Percentiles rank a stretch among this genome's conserved stretches.
Conservation (phyloP, 257 asterid genomes). For the Scutellaria barbata region DNA sequence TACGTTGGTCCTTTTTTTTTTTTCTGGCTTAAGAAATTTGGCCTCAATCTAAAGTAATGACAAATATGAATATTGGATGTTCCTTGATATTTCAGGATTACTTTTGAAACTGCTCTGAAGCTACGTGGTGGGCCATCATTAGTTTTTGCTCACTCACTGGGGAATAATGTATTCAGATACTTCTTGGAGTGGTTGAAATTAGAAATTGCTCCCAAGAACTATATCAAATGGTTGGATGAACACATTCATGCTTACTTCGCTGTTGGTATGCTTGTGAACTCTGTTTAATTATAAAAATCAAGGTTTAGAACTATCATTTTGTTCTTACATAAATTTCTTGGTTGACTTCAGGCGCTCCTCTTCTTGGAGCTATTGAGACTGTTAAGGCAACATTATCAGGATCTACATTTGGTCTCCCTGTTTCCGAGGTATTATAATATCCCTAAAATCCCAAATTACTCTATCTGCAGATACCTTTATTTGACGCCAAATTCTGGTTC, state of each 20-base stretch:
- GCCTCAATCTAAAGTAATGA: constrained; percentile 23
- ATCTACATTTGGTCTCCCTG: constrained; percentile 86
- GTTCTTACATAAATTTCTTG: constrained; percentile 35
- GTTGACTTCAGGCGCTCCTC: constrained; percentile 81
- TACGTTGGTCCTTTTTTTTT: not conserved
- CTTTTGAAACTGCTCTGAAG: constrained; percentile 96
- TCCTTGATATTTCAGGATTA: constrained; percentile 67
- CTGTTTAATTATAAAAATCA: constrained; percentile 29
- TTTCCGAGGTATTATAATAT: constrained; percentile 76
- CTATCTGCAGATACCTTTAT: constrained; percentile 28
- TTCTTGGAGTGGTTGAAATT: constrained; percentile 97
- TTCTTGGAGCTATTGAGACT: constrained; percentile 88
- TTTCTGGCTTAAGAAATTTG: constrained; percentile 28
- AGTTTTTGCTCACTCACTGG: constrained; percentile 96
- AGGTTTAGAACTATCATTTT: constrained; percentile 21
- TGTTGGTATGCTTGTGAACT: constrained; percentile 73
- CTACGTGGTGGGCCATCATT: constrained; percentile 97
- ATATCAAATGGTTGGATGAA: constrained; percentile 83
- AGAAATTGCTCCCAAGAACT: constrained; percentile 93
- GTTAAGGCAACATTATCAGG: constrained; percentile 87
- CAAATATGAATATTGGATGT: constrained; percentile 30
- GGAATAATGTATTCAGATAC: constrained; percentile 98
- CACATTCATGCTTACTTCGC: constrained; percentile 99
- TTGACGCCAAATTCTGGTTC: constrained; percentile 27
- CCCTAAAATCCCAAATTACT: constrained; percentile 25